Percentiles rank a stretch among this genome's conserved stretches.
phyloP scores from a whole-genome alignment of 208 protist genomes.

The Leishmania mexicana region DNA sequence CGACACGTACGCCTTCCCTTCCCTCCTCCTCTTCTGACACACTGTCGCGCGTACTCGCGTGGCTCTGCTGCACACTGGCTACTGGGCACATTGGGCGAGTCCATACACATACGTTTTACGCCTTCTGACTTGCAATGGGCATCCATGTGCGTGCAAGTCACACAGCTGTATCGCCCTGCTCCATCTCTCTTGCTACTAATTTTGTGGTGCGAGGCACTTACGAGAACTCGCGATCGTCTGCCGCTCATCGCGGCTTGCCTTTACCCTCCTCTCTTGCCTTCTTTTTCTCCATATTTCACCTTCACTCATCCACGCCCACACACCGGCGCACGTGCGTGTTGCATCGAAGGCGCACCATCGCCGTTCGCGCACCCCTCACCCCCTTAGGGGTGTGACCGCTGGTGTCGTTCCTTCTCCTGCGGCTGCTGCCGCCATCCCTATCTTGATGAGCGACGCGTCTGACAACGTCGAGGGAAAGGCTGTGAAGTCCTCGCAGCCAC shows the following conservation, averaged over 20 bases:
- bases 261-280: neutral
- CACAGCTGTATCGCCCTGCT: neutral
- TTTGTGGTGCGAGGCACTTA: neutral
- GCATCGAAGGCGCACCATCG: neutral
- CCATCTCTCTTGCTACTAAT: neutral
- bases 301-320: neutral
- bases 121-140: neutral
- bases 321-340: neutral
- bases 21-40: neutral
- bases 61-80: neutral
- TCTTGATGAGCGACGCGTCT: slow-evolving; percentile 1
- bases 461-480: neutral
- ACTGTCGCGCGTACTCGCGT: neutral
- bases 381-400: neutral
- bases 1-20: neutral
- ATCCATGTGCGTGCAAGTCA: no score
- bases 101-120: neutral
- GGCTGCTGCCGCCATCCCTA: neutral
- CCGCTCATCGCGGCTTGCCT: neutral
- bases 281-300: neutral
- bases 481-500: neutral
- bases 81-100: neutral
- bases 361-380: neutral
- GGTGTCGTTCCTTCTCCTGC: neutral
- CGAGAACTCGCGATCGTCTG: neutral